Base-by-base conservation (phyloP, 2,329 filamentous ascomycete species). In the Aspergillus neoniger region DNA sequence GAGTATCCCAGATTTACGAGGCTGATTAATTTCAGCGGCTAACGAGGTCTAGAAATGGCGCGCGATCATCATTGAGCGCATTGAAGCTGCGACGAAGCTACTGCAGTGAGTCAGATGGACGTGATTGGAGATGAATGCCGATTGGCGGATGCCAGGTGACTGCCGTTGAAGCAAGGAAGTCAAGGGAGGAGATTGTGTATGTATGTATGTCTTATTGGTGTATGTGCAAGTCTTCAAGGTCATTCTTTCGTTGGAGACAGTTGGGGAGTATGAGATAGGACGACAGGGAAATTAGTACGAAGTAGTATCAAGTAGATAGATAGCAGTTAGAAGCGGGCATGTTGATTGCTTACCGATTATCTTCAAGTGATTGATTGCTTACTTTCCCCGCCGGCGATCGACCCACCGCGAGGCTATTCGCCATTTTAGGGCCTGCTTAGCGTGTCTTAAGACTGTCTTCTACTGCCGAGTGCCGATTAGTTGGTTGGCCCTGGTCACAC, bases 41-140 rank as follows among this genome's bases (percentile, higher is more conserved):
- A 44, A 58, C 32, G 25, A n/a, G n/a, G 32, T 25, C 30, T 63
- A 79, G 77, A 79, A 74, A 78, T 79, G 77, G 76, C 69, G 70
- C 39, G 57, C 63, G 38, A 76, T 79, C 41, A 77, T 78, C 54
- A 61, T 74, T 57, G 72, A 73, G 51, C 74, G 74, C 47, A 70
- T 77, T 43, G 63, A 68, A 28, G 69, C 69, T n/a, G 74, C 71
- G 17, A 72, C 70, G 7, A 63, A 70, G 60, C 48, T 75, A 52
- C 63, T 77, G 55, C 60, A 66, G 58, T 73, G 58, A 55, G 52
- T 55, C 19, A 43, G 51, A 55, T 50, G 30, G 9, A 44, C 41
- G 3, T 19, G 41, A 5, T 12, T 43, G 8, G 41, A 6, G 19
- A 23, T 21, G 19, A 44, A 14, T 36, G 32, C 41, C 41, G 41